phyloP scores from a whole-genome alignment of 2,329 filamentous ascomycete genomes.

The Akanthomyces lecanii region DNA sequence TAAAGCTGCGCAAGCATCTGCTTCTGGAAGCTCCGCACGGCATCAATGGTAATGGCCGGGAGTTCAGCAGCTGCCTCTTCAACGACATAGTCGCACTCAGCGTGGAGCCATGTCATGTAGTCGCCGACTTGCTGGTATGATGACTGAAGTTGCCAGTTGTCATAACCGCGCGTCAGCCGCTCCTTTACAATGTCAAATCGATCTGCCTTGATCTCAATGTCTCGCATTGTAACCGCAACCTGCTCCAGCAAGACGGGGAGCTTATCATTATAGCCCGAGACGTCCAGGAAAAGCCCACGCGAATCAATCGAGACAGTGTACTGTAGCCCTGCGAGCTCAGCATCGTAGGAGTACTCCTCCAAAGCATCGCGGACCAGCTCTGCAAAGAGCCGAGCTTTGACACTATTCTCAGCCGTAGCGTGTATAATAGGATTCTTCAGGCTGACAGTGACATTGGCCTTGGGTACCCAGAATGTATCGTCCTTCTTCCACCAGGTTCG shows the following conservation, averaged over 20 bases:
- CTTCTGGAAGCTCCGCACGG: slow-evolving; percentile 72
- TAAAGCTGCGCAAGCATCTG: slow-evolving; percentile 79
- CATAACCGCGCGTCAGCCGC: slow-evolving; percentile 67
- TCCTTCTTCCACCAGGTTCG: slow-evolving; percentile 98
- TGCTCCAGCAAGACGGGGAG: slow-evolving; percentile 86
- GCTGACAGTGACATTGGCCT: slow-evolving; percentile 79
- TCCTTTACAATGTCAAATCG: slow-evolving; percentile 92
- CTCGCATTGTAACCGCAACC: slow-evolving; percentile 76
- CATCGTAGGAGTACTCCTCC: slow-evolving; percentile 92
- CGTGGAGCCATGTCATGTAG: slow-evolving; percentile 75
- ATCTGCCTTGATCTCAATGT: slow-evolving; percentile 78
- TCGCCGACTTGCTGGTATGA: slow-evolving; percentile 86
- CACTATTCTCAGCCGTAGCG: slow-evolving; percentile 70
- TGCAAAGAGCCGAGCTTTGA: slow-evolving; percentile 76
- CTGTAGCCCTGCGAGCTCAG: slow-evolving; percentile 82
- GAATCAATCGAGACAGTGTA: slow-evolving; percentile 73
- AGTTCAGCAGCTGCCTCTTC: slow-evolving; percentile 78
- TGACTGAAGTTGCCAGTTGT: slow-evolving; percentile 83
- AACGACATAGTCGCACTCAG: slow-evolving; percentile 71
- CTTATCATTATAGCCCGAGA: slow-evolving; percentile 96
- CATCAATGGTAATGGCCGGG: slow-evolving; percentile 66
- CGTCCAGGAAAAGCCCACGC: slow-evolving; percentile 70
- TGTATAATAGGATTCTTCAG: slow-evolving; percentile 75
- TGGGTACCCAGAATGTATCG: slow-evolving; percentile 96
- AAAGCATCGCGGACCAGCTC: slow-evolving; percentile 85